Evolutionary conservation across 805 yeast species (phyloP), one percentile per base, ranked within the genome.

Genomic region (Candida insectalens): DNA sequence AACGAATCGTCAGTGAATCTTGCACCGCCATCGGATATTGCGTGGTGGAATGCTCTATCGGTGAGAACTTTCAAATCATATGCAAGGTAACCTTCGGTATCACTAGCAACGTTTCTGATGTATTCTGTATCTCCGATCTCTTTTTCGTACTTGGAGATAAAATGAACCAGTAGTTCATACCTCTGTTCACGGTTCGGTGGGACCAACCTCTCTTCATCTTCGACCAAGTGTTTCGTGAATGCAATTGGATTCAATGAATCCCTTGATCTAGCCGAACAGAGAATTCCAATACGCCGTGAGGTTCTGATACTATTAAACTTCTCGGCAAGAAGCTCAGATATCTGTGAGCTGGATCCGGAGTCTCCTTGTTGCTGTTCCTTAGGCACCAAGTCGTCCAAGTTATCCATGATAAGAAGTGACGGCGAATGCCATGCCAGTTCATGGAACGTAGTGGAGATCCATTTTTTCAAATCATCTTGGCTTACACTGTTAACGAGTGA

Each of bases 71-170:
- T 73, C 38, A 89, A 51, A 53, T 89, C 98, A 18, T 76, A 74
- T 0, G 96, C 94, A 19, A 83, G 70, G 51, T 79, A 89, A 0
- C 97, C 97, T 46, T 89, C 97, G 0, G 95, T 82, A 34, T 78
- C 89, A 25, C 71, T 55, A 0, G 79, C 67, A 20, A 79, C 55
- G 41, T 76, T 79, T 18, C 67, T 57, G 8, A 69, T 37, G 29
- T 69, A 63, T 36, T 74, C 60, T 3, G 51, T 57, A 4, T 47
- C 57, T 0, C 45, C 46, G n/a, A n/a, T n/a, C 16, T 57, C 37
- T 3, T 39, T 35, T 3, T 39, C 26, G 27, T 32, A 42, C 15
- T 8, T 29, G 27, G 19, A 46, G 47, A 19, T 43, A 36, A 10
- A 55, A 43, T 25, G 81, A 35, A 12, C 81, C 56, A 20, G 55